Evolutionary conservation across 139 green algal species (phyloP), one percentile per base, ranked within the genome.

Genomic region (Zygnema cylindricum): DNA sequence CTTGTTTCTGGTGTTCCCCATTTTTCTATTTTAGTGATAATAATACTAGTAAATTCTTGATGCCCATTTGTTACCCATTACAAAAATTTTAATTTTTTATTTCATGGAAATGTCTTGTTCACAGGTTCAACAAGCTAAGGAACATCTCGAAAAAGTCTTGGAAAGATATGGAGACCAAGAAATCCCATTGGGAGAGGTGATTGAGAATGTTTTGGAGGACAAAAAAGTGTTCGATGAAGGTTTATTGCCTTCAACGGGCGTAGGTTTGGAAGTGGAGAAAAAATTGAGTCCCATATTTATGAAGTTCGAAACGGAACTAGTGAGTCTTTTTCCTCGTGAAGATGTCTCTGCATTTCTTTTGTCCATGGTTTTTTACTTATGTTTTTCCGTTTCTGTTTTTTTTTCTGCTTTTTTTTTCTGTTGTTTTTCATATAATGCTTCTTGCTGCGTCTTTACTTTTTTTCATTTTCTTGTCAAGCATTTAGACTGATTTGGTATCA

Each of bases 261-360:
- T 2, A 0, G 22, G 39, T 30, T 49, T 76, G 32, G 84, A 89
- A 55, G 25, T 38, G 7, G 84, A 89, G 35, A 16, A 23, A 30
- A 36, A 85, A 69, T n/a, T 89, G 16, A 89, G 73, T 43, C 69
- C 84, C 33, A 42, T 78, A 35, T 89, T 89, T 85, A 69, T 89
- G 73, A n/a, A 84, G 35, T 89, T 39, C 38, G 78, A 86, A 55
- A 86, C 39, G 41, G 40, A 39, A 32, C 41, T 77, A 38, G 78
- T 86, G 30, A 40, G 41, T 41, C 22, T n/a, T 63, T 79, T 54
- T 54, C 71, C 7, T 79, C 71, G 7, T 16, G 36, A 40, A 16
- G 7, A 79, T 41, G 36, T 43, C 71, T 16, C 11, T 43, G 38
- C 36, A 79, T 54, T 40, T 79, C 71, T 16, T 16, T 16, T 79